Conservation (phyloP, 805 yeast species). For the Hanseniaspora lindneri region DNA sequence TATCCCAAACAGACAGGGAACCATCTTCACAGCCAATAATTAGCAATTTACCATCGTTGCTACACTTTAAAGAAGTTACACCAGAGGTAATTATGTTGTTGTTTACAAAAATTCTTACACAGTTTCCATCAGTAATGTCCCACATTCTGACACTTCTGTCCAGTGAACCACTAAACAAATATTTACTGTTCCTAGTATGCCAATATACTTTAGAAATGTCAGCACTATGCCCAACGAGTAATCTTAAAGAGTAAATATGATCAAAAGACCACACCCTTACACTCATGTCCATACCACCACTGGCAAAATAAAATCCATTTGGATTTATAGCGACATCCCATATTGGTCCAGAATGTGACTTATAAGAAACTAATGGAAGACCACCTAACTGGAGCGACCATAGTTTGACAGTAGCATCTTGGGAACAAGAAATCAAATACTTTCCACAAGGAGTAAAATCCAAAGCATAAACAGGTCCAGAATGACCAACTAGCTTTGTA, state of each 20-base stretch:
- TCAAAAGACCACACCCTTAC: constrained; percentile 97
- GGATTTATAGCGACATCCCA: constrained; percentile 97
- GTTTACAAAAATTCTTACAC: constrained; percentile 85
- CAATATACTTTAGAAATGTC: constrained; percentile 92
- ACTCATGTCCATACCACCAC: constrained; percentile 94
- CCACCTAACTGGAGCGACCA: constrained; percentile 92
- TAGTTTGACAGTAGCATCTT: constrained; percentile 79
- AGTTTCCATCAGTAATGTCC: constrained; percentile 82
- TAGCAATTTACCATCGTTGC: constrained; percentile 95
- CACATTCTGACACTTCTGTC: constrained; percentile 97
- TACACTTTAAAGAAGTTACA: constrained; percentile 69
- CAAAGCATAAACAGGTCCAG: constrained; percentile 85
- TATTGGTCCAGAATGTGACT: constrained; percentile 91
- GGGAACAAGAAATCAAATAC: constrained; percentile 70
- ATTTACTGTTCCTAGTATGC: constrained; percentile 84
- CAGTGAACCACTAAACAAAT: constrained; percentile 86
- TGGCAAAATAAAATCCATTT: constrained; percentile 93
- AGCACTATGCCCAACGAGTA: constrained; percentile 92
- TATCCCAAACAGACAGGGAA: constrained; percentile 82
- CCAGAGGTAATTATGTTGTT: constrained; percentile 46
- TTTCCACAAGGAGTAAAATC: constrained; percentile 84
- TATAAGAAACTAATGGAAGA: constrained; percentile 71
- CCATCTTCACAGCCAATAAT: constrained; percentile 94
- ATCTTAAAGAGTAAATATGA: constrained; percentile 88
- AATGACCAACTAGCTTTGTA: constrained; percentile 62